These are phyloP conservation scores for Herpetomonas muscarum DNA, from an alignment of 208 protist genomes.

Conservation along the genomic window DNA sequence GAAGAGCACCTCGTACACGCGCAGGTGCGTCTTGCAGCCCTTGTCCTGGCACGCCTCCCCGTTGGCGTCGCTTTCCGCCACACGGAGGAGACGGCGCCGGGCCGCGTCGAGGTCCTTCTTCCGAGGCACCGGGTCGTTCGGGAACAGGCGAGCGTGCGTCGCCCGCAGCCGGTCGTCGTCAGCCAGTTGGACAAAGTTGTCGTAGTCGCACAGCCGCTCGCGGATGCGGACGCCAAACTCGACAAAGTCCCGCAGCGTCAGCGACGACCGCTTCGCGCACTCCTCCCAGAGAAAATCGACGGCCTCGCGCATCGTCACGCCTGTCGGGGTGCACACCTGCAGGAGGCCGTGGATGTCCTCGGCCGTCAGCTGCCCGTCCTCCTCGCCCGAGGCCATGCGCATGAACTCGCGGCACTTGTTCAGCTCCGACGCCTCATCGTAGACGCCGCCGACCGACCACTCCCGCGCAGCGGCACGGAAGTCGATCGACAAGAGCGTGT, in stretches of 20 bases:
- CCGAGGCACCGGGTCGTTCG: constrained; percentile 8
- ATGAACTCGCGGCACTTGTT: constrained; percentile 35
- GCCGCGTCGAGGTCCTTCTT: constrained; percentile 16
- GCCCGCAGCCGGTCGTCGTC: constrained; percentile 42
- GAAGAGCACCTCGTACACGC: constrained; percentile 71
- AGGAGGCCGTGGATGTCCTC: constrained; percentile 62
- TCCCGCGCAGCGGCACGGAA: constrained; percentile 13
- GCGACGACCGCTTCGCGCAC: constrained; percentile 44
- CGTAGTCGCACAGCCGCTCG: constrained; percentile 48
- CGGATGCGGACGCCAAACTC: constrained; percentile 39
- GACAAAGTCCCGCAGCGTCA: constrained; percentile 55
- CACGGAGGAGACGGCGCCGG: constrained; percentile 21
- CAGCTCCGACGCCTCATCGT: constrained; percentile 5
- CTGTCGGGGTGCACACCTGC: constrained; percentile 53
- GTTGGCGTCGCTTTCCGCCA: constrained; percentile 9
- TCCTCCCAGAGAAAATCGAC: constrained; percentile 69
- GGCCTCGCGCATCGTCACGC: constrained; percentile 45
- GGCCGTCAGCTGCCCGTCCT: constrained; percentile 27
- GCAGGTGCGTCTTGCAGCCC: too few species aligned
- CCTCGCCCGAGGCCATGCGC: constrained; percentile 30
- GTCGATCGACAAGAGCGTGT: constrained; percentile 11
- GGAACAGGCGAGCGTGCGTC: constrained; percentile 45
- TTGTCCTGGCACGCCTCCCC: too few species aligned
- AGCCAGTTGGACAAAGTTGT: constrained; percentile 34
- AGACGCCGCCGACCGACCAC: constrained; percentile 1